A percentile compares a stretch with the other conserved stretches of the same genome.
Conservation (phyloP, 805 yeast genomes). For the Scheffersomyces stipitis region DNA sequence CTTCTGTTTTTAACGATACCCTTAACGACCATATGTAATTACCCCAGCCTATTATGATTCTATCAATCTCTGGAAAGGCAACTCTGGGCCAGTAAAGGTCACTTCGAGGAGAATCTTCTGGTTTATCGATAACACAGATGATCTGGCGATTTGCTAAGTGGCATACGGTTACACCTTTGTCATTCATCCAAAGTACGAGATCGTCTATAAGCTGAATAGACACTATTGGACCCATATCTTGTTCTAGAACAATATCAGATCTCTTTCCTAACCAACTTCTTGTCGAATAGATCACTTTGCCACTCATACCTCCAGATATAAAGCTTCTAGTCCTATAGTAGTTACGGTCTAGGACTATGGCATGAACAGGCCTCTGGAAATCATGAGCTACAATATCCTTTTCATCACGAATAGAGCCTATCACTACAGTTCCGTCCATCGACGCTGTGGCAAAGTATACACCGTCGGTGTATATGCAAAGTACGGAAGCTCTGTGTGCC, state of each 20-base stretch:
- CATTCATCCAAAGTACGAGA: conserved; percentile 80
- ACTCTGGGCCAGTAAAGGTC: conserved; percentile 85
- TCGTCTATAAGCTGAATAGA: conserved; percentile 63
- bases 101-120: conserved; percentile 57
- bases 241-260: conserved; percentile 61
- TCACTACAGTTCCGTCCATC: conserved; percentile 88
- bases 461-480: conserved; percentile 74
- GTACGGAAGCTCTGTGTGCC: conserved; percentile 82
- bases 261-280: conserved; percentile 88
- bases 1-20: conserved; percentile 24
- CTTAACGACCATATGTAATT: conserved; percentile 70
- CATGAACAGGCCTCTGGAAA: conserved; percentile 83
- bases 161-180: conserved; percentile 69
- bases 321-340: conserved; percentile 64
- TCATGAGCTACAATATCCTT: conserved; percentile 72
- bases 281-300: conserved; percentile 71
- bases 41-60: conserved; percentile 82
- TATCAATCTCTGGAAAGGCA: conserved; percentile 60
- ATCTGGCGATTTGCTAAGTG: conserved; percentile 52
- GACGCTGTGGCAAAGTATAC: conserved; percentile 80
- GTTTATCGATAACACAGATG: conserved; percentile 55
- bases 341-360: conserved; percentile 76
- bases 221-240: conserved; percentile 68
- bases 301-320: conserved; percentile 88
- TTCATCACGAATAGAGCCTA: conserved; percentile 66